phyloP scores from a whole-genome alignment of 768 basidiomycete species.

The Phylloporus sp. region DNA sequence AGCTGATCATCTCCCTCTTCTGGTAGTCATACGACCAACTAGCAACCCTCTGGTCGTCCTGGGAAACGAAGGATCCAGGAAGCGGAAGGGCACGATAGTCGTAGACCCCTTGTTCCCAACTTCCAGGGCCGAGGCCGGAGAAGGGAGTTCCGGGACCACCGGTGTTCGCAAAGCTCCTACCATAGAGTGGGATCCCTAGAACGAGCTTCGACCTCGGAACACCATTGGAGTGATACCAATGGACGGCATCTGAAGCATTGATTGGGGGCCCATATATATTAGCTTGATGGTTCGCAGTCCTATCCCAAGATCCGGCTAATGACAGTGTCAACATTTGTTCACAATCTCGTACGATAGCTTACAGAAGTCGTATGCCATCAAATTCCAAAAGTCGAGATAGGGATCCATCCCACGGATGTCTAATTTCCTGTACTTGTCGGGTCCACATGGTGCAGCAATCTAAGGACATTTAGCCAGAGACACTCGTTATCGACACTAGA shows the following conservation, averaged over 20 bases:
- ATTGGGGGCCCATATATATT: constrained; percentile 70
- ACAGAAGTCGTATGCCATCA: constrained; percentile 94
- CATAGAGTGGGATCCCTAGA: constrained; percentile 90
- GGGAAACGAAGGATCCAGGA: constrained; percentile 59
- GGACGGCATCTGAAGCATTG: constrained; percentile 59
- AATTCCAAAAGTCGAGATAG: constrained; percentile 92
- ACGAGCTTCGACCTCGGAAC: constrained; percentile 78
- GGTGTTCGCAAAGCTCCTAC: constrained; percentile 85
- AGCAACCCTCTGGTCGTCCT: constrained; percentile 65
- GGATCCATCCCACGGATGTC: constrained; percentile 81
- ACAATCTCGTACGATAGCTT: constrained; percentile 20
- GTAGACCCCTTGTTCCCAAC: constrained; percentile 89
- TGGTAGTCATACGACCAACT: constrained; percentile 81
- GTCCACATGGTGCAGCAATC: constrained; percentile 93
- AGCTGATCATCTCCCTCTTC: constrained; percentile 79
- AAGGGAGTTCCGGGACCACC: constrained; percentile 77
- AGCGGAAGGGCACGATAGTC: constrained; percentile 90
- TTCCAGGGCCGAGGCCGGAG: constrained; percentile 79
- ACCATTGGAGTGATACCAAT: constrained; percentile 68
- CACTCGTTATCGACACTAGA: constrained; percentile 1
- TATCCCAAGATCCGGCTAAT: constrained; percentile 75
- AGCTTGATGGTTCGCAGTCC: constrained; percentile 76
- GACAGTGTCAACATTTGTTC: constrained; percentile 9
- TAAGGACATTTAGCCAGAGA: constrained; percentile 27
- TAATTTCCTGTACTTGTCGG: constrained; percentile 78